Conservation (phyloP, 306 rosid genomes). For the Pyrus betulifolia region DNA sequence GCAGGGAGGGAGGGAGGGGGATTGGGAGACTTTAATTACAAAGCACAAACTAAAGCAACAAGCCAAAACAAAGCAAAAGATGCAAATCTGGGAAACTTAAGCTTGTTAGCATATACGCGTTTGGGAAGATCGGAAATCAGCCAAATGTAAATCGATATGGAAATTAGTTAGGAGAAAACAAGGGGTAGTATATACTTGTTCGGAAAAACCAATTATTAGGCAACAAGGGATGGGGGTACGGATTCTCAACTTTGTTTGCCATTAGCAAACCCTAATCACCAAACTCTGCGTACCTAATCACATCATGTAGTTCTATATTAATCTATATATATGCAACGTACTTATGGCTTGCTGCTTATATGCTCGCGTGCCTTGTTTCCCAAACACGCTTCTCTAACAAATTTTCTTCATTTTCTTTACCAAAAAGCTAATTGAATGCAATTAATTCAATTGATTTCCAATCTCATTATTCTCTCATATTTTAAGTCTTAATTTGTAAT, state of each 20-base stretch:
- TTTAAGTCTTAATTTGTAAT: no score
- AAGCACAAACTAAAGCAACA: background rate
- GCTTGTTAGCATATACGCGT: no score
- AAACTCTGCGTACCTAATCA: background rate
- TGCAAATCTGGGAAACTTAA: no score
- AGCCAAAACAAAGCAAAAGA: no score
- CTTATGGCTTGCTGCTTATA: background rate
- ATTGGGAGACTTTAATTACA: background rate
- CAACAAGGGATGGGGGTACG: no score
- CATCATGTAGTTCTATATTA: background rate
- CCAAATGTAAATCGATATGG: no score
- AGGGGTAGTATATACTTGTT: no score
- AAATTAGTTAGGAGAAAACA: no score
- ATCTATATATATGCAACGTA: background rate
- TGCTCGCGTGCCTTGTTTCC: background rate
- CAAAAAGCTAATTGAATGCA: background rate
- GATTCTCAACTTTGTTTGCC: background rate
- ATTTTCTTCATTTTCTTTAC: background rate
- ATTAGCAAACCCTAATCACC: background rate
- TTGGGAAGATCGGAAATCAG: no score
- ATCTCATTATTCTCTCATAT: background rate
- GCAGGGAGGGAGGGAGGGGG: no score
- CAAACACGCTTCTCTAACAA: background rate
- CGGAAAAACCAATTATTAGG: no score
- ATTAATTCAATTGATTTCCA: background rate